Evolutionary conservation across 345 rosid species (phyloP).

Genomic region (Acer yangbiense): DNA sequence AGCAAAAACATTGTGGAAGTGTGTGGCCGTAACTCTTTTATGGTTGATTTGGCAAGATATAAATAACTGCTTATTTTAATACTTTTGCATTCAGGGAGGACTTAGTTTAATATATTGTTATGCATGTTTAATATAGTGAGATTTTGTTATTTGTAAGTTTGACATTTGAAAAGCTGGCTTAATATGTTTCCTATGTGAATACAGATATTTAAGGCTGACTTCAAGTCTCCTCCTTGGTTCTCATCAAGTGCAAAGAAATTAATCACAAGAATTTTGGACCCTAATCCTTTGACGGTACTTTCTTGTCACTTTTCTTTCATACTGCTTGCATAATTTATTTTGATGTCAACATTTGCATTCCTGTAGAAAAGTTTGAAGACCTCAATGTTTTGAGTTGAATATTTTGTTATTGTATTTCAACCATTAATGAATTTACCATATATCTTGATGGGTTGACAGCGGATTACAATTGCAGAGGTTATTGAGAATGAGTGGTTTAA

Average conservation of each 20-base stretch:
- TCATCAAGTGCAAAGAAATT: conserved; percentile 91
- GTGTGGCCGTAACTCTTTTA: background rate
- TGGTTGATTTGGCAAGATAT: background rate
- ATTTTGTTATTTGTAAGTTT: background rate
- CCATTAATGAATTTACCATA: conserved; percentile 12
- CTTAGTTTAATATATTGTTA: background rate
- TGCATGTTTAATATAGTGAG: background rate
- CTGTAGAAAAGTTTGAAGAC: background rate
- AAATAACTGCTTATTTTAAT: background rate
- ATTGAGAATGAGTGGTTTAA: conserved; percentile 97
- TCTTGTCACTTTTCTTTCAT: conserved; percentile 5
- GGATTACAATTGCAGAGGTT: conserved; percentile 78
- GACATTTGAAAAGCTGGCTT: conserved; percentile 6
- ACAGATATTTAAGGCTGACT: conserved; percentile 94
- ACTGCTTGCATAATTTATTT: conserved; percentile 9
- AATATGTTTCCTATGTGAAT: conserved; percentile 21
- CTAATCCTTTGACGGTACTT: conserved; percentile 79
- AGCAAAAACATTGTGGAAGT: background rate
- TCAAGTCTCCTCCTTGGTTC: conserved; percentile 94
- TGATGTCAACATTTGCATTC: conserved; percentile 1
- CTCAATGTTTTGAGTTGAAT: conserved; percentile 10
- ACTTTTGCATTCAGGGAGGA: too few relatives aligned
- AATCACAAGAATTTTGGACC: conserved; percentile 89
- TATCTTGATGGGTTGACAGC: conserved; percentile 54
- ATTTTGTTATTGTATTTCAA: background rate